Percentiles rank a stretch among this genome's conserved stretches.
These are phyloP conservation scores for Xenoacremonium recifei DNA, from an alignment of 2,329 filamentous ascomycete genomes.

Conservation along the genomic window DNA sequence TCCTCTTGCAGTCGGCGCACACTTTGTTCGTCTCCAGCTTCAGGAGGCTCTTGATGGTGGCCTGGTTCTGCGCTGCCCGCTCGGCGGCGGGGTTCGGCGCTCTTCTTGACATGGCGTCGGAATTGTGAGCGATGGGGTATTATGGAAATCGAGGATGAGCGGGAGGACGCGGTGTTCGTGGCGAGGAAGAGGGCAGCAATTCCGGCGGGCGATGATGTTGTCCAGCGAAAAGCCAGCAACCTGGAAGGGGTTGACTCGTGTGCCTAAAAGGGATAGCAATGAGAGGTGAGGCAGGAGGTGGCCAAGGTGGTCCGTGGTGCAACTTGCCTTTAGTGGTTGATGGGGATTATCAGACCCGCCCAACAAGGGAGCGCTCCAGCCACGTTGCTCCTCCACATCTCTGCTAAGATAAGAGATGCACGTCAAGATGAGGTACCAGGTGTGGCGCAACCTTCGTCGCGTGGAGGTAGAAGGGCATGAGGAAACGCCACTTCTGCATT, in stretches of 20 bases:
- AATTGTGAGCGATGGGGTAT: background rate
- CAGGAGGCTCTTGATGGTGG: constrained; percentile 89
- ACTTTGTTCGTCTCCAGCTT: constrained; percentile 95
- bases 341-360: background rate
- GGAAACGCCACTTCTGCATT: too few relatives aligned
- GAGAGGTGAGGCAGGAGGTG: too few relatives aligned
- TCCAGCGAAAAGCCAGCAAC: constrained; percentile 14
- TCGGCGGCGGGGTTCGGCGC: constrained; percentile 76
- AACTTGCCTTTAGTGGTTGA: background rate
- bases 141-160: background rate
- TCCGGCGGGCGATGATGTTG: background rate
- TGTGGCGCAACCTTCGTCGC: too few relatives aligned
- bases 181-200: background rate
- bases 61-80: constrained; percentile 87
- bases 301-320: constrained; percentile 26
- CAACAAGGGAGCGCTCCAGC: background rate
- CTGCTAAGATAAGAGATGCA: too few relatives aligned
- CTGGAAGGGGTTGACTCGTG: constrained; percentile 16
- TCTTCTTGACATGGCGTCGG: constrained; percentile 69
- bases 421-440: too few relatives aligned
- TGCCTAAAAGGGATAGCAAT: too few relatives aligned
- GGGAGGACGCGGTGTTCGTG: background rate
- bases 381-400: background rate
- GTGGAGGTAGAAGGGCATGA: too few relatives aligned
- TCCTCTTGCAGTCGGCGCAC: constrained; percentile 97